phyloP scores from a whole-genome alignment of 2,329 filamentous ascomycete species.

The Macroventuria anomochaeta region DNA sequence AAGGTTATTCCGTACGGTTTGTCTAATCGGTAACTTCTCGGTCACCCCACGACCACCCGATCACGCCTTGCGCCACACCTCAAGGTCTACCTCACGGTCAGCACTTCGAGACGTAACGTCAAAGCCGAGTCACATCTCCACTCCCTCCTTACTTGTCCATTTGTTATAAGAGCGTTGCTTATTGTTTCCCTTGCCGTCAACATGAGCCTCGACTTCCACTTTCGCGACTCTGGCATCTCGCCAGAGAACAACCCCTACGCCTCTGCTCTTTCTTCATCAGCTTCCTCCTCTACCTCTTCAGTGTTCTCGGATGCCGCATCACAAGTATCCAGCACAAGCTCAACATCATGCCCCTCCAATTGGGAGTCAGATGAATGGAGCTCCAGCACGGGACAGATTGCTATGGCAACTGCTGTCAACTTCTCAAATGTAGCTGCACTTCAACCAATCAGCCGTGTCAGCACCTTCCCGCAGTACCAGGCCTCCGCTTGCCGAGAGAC shows the following conservation, averaged over 20 bases:
- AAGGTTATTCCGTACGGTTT: conserved; percentile 47
- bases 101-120: conserved; percentile 46
- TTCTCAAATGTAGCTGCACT: conserved; percentile 31
- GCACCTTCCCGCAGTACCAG: conserved; percentile 47
- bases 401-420: conserved; percentile 32
- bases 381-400: conserved; percentile 30
- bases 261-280: conserved; percentile 74
- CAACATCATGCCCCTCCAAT: conserved; percentile 65
- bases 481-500: conserved; percentile 48
- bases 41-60: conserved; percentile 51
- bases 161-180: conserved; percentile 28
- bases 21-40: conserved; percentile 49
- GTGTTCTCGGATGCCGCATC: conserved; percentile 74
- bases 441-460: conserved; percentile 45
- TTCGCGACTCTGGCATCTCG: conserved; percentile 43
- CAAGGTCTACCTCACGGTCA: conserved; percentile 46
- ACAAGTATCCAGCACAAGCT: conserved; percentile 72
- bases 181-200: conserved; percentile 35
- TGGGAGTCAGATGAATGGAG: conserved; percentile 52
- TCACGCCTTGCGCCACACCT: conserved; percentile 42
- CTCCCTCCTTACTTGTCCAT: conserved; percentile 43
- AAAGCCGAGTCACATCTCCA: conserved; percentile 38
- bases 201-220: conserved; percentile 49
- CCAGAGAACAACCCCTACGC: conserved; percentile 65
- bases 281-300: conserved; percentile 77